Evolutionary conservation across 306 rosid genomes (phyloP).

Genomic region (Inga oerstediana): DNA sequence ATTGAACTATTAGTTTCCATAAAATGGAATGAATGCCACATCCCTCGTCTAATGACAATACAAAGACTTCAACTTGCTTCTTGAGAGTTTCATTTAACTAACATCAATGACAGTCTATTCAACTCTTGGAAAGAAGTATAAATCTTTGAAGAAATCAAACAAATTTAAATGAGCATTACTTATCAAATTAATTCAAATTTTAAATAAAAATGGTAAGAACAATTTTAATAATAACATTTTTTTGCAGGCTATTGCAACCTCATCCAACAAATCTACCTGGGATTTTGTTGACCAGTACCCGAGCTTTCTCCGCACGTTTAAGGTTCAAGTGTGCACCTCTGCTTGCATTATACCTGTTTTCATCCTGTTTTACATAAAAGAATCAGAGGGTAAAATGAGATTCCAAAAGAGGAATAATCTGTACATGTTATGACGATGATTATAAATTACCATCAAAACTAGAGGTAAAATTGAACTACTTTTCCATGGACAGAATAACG

Average conservation of each 20-base stretch:
- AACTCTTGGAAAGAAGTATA: constrained; percentile 12
- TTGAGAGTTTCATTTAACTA: neutral
- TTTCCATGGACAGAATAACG: neutral
- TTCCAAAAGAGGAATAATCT: constrained; percentile 1
- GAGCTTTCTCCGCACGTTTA: constrained; percentile 98
- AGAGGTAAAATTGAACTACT: constrained; percentile 22
- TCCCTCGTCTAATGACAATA: neutral
- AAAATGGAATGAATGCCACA: constrained; percentile 1
- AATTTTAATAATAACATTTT: neutral
- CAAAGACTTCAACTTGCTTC: constrained; percentile 15
- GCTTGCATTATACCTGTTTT: constrained; percentile 98
- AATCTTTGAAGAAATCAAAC: neutral
- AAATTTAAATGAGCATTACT: constrained; percentile 9
- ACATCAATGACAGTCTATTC: constrained; percentile 10
- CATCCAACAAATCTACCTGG: constrained; percentile 61
- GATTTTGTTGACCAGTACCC: constrained; percentile 93
- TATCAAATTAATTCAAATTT: neutral
- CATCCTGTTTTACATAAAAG: constrained; percentile 71
- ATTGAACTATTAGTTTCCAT: constrained; percentile 6
- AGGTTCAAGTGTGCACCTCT: constrained; percentile 99
- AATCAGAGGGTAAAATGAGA: constrained; percentile 17
- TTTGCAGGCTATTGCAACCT: constrained; percentile 14
- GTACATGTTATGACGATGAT: constrained; percentile 16
- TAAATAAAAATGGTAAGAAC: neutral
- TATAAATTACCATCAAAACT: constrained; percentile 22